Conservation (phyloP, 176 grass and related monocot species). For the Oryza longistaminata region DNA sequence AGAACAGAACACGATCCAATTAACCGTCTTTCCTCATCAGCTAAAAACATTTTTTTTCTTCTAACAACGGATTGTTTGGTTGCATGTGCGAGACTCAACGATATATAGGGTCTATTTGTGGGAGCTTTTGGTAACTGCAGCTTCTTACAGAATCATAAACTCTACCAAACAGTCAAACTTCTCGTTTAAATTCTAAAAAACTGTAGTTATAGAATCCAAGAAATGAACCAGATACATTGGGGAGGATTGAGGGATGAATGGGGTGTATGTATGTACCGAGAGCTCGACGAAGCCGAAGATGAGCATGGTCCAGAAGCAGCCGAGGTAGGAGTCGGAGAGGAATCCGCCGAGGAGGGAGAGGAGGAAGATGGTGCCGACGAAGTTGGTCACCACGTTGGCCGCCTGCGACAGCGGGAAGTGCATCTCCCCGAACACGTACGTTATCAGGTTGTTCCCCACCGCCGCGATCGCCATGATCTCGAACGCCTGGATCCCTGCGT, state of each 20-base stretch:
- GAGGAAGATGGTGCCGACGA: slow-evolving; percentile 93
- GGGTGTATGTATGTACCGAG: slow-evolving; percentile 44
- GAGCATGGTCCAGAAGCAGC: slow-evolving; percentile 95
- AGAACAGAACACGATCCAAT: background rate
- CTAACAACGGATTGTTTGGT: too few relatives aligned
- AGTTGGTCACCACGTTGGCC: slow-evolving; percentile 93
- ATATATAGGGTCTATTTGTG: too few relatives aligned
- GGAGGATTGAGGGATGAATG: too few relatives aligned
- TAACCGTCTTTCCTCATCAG: background rate
- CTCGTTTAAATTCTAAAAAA: too few relatives aligned
- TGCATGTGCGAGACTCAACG: background rate
- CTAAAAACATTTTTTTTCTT: background rate
- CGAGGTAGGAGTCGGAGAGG: slow-evolving; percentile 95
- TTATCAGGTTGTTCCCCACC: slow-evolving; percentile 97
- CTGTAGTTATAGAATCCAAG: too few relatives aligned
- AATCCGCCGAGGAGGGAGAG: slow-evolving; percentile 83
- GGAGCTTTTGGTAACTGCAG: too few relatives aligned
- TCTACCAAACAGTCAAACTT: too few relatives aligned
- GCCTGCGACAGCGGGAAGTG: slow-evolving; percentile 84
- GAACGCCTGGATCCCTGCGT: slow-evolving; percentile 81
- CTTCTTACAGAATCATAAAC: too few relatives aligned
- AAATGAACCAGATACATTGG: background rate
- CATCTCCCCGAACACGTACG: slow-evolving; percentile 99
- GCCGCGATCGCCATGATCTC: slow-evolving; percentile 99
- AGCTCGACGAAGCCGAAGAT: slow-evolving; percentile 98